Conservation (phyloP, 768 basidiomycete species). For the Boletus rufocinnamomeus region DNA sequence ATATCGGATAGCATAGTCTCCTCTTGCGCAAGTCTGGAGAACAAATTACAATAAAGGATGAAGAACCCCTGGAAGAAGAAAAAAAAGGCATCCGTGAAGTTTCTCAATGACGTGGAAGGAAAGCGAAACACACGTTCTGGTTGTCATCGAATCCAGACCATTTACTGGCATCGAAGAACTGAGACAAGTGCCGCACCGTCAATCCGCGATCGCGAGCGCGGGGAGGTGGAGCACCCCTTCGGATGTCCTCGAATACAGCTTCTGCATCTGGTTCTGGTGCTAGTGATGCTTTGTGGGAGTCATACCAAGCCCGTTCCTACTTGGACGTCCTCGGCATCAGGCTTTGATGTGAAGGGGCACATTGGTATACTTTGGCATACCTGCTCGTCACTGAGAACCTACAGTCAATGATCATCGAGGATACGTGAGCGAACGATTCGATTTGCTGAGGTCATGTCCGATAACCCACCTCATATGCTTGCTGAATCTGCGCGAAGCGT, state of each 20-base stretch:
- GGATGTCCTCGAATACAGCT: slow-evolving; percentile 82
- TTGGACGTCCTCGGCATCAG: slow-evolving; percentile 33
- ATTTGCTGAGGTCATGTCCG: background rate
- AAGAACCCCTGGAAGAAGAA: slow-evolving; percentile 72
- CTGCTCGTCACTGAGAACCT: slow-evolving; percentile 95
- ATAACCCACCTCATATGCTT: slow-evolving; percentile 85
- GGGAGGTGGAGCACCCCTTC: slow-evolving; percentile 60
- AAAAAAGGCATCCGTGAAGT: background rate
- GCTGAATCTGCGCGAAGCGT: slow-evolving; percentile 85
- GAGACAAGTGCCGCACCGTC: slow-evolving; percentile 75
- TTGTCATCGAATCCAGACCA: slow-evolving; percentile 69
- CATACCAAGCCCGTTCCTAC: slow-evolving; percentile 99
- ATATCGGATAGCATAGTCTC: slow-evolving; percentile 51
- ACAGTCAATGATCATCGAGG: slow-evolving; percentile 44
- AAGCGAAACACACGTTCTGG: slow-evolving; percentile 48
- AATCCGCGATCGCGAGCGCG: slow-evolving; percentile 69
- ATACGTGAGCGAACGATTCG: background rate
- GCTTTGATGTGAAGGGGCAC: slow-evolving; percentile 1
- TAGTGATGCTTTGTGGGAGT: slow-evolving; percentile 83
- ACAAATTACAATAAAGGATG: slow-evolving; percentile 85
- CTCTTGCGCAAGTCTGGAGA: slow-evolving; percentile 78
- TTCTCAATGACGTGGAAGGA: background rate
- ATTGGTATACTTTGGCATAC: slow-evolving; percentile 44
- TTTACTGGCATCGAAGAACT: slow-evolving; percentile 76
- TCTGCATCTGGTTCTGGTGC: slow-evolving; percentile 82